phyloP scores from a whole-genome alignment of 768 basidiomycete species.

The Chalciporus piperatus region DNA sequence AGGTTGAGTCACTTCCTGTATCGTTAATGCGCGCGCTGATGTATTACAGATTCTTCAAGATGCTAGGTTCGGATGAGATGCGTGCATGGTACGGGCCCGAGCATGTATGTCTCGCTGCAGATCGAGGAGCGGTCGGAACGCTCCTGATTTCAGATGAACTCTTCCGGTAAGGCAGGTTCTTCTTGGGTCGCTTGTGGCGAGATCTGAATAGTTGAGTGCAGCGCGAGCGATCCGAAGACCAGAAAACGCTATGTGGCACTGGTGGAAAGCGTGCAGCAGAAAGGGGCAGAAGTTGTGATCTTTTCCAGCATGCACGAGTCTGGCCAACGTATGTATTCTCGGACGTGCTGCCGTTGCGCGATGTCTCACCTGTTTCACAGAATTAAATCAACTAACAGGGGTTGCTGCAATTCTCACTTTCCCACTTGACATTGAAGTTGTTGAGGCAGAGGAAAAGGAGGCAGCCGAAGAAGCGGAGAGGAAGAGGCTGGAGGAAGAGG shows the following conservation, averaged over 20 bases:
- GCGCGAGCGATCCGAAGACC: constrained; percentile 73
- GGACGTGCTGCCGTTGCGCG: not conserved
- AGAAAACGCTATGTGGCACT: constrained; percentile 84
- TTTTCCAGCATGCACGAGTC: constrained; percentile 99
- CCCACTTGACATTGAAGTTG: constrained; percentile 92
- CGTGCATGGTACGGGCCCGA: constrained; percentile 98
- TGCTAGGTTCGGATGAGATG: constrained; percentile 91
- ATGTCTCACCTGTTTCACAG: constrained; percentile 39
- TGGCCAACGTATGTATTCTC: constrained; percentile 76
- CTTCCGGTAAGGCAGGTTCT: constrained; percentile 59
- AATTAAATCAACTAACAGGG: constrained; percentile 94
- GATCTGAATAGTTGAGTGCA: constrained; percentile 28
- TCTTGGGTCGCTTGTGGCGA: not conserved
- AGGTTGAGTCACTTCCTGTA: constrained; percentile 44
- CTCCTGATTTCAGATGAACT: constrained; percentile 93
- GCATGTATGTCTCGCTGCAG: constrained; percentile 88
- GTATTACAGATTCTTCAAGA: constrained; percentile 85
- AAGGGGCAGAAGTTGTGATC: constrained; percentile 91
- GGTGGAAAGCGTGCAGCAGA: constrained; percentile 84
- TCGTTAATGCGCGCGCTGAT: not conserved
- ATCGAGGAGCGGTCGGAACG: constrained; percentile 91
- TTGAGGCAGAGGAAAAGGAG: constrained; percentile 88
- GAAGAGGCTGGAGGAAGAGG: constrained; percentile 12
- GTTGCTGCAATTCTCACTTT: constrained; percentile 95
- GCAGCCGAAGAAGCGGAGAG: constrained; percentile 47